Conservation (phyloP, 192 early-diverging fungal species). For the Geranomyces michiganensis region DNA sequence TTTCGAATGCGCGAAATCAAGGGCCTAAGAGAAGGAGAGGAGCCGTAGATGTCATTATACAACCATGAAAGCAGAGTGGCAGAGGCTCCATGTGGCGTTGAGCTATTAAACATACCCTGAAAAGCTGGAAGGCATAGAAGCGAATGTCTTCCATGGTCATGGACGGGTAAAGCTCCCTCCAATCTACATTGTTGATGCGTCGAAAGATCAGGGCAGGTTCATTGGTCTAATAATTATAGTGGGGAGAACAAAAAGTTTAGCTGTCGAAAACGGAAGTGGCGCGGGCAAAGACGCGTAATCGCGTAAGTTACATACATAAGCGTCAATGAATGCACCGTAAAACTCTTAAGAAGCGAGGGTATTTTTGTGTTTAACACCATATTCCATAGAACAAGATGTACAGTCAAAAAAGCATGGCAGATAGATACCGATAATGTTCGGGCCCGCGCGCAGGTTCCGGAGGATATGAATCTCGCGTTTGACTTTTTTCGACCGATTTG, state of each 20-base stretch:
- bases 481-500: slow-evolving; percentile 33
- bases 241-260: not conserved
- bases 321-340: slow-evolving; percentile 8
- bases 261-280: too few relatives aligned
- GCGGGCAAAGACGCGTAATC: not conserved
- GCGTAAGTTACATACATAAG: not conserved
- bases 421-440: slow-evolving; percentile 43
- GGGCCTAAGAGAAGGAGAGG: slow-evolving; percentile 14
- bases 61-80: too few relatives aligned
- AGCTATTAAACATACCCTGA: slow-evolving; percentile 2
- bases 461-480: slow-evolving; percentile 50
- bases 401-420: not conserved
- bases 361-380: not conserved
- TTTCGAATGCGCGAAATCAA: slow-evolving; percentile 40
- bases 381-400: not conserved
- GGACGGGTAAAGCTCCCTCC: slow-evolving; percentile 42
- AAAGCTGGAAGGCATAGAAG: slow-evolving; percentile 37
- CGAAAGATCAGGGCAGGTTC: slow-evolving; percentile 38
- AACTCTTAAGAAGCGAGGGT: slow-evolving; percentile 15
- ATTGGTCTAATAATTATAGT: slow-evolving; percentile 6
- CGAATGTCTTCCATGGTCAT: slow-evolving; percentile 36
- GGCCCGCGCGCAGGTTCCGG: slow-evolving; percentile 41
- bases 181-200: slow-evolving; percentile 30
- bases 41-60: too few relatives aligned
- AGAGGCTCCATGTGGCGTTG: too few relatives aligned